Percentiles rank a stretch among this genome's conserved stretches.
Conservation (phyloP, 1,284 basidiomycete species). For the Ceratobasidium theobromae region DNA sequence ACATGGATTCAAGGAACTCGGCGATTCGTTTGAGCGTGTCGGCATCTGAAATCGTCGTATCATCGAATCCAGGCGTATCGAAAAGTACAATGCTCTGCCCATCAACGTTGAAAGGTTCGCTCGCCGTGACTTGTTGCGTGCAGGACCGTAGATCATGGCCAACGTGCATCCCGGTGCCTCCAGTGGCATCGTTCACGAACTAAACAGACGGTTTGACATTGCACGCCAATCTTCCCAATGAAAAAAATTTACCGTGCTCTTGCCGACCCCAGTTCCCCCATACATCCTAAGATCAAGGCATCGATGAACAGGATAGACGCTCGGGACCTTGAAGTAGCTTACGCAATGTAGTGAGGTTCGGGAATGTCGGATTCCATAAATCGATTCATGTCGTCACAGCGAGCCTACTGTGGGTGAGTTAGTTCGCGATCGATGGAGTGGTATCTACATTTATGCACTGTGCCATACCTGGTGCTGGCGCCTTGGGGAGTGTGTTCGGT, state of each 20-base stretch:
- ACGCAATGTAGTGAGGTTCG: conserved; percentile 13
- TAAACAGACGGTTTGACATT: neutral
- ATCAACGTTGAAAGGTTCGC: conserved; percentile 33
- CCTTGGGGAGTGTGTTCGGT: neutral
- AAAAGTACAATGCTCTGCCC: conserved; percentile 36
- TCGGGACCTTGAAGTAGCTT: neutral
- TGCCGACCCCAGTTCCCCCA: conserved; percentile 19
- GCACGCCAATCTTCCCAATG: neutral
- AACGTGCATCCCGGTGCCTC: conserved; percentile 28
- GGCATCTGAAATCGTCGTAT: conserved; percentile 25
- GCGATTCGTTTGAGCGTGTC: conserved; percentile 31
- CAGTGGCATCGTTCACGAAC: conserved; percentile 35
- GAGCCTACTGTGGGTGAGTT: too few relatives aligned
- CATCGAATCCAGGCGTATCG: conserved; percentile 36
- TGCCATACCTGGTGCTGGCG: neutral
- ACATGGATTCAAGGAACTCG: conserved; percentile 27
- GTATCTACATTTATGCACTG: neutral
- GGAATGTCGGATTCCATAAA: neutral
- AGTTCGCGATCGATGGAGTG: too few relatives aligned
- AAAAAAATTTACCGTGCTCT: neutral
- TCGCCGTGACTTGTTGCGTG: conserved; percentile 5
- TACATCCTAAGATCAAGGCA: neutral
- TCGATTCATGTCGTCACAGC: neutral
- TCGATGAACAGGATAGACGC: neutral
- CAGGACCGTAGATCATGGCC: conserved; percentile 17